These are phyloP conservation scores for Eucalyptus guilfoylei DNA, from an alignment of 345 rosid species.

Conservation along the genomic window DNA sequence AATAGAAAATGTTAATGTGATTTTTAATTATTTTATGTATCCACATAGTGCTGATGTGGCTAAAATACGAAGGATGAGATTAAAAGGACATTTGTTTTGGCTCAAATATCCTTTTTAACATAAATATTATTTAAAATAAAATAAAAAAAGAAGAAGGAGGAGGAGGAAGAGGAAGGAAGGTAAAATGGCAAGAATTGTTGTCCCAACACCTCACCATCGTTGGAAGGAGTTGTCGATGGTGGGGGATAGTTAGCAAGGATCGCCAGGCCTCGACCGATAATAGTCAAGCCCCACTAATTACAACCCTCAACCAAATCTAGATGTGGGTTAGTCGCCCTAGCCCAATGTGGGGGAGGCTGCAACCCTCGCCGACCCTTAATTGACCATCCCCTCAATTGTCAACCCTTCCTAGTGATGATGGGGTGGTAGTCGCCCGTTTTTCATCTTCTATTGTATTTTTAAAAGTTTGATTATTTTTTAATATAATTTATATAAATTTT, in stretches of 20 bases:
- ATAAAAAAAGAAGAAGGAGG: rapidly evolving
- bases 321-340: neutral
- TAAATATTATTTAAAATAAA: too few relatives aligned
- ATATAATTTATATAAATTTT: rapidly evolving
- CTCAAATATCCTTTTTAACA: too few relatives aligned
- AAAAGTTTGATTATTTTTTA: neutral
- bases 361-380: neutral
- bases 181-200: too few relatives aligned
- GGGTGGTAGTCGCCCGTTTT: rapidly evolving
- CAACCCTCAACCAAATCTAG: neutral
- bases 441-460: rapidly evolving
- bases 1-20: too few relatives aligned
- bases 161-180: too few relatives aligned
- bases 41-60: too few relatives aligned
- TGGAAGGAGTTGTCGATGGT: too few relatives aligned
- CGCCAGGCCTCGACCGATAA: rapidly evolving
- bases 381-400: neutral
- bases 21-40: too few relatives aligned
- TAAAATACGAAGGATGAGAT: too few relatives aligned
- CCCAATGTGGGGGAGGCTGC: rapidly evolving
- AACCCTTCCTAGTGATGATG: neutral
- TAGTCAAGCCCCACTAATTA: neutral
- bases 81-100: too few relatives aligned
- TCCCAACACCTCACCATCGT: rapidly evolving
- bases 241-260: too few relatives aligned